Evolutionary conservation across 192 early-diverging fungal genomes (phyloP).

Genomic region (Backusella westeae): DNA sequence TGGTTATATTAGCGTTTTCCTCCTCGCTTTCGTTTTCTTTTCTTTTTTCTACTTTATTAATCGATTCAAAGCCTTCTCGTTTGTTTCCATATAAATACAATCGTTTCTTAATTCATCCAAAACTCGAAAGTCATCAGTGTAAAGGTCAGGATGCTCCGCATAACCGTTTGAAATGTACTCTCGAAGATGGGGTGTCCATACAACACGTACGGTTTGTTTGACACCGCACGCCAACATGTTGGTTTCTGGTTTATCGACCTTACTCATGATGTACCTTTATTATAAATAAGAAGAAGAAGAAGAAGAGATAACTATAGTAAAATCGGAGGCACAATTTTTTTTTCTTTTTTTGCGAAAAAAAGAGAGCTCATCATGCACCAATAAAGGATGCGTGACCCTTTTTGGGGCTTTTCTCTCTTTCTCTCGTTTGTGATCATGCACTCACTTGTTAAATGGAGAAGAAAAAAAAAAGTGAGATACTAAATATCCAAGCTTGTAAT

Average conservation of each 20-base stretch:
- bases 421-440: not conserved
- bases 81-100: conserved; percentile 61
- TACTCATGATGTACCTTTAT: not conserved
- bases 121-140: conserved; percentile 82
- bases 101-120: conserved; percentile 76
- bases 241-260: conserved; percentile 18
- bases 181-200: conserved; percentile 51
- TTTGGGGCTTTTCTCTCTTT: not conserved
- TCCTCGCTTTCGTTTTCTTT: too few species aligned
- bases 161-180: conserved; percentile 79
- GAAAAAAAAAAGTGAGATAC: too few species aligned
- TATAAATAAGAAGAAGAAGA: not conserved
- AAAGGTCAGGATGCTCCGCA: conserved; percentile 83
- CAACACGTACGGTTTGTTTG: conserved; percentile 59
- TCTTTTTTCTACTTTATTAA: conserved; percentile 50
- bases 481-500: too few species aligned
- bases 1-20: too few species aligned
- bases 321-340: not conserved
- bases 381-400: not conserved
- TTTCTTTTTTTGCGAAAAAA: not conserved
- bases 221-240: conserved; percentile 59
- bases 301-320: not conserved
- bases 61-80: conserved; percentile 62
- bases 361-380: not conserved
- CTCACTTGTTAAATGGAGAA: not conserved